Percentiles rank a stretch among this genome's conserved stretches.
phyloP scores from a whole-genome alignment of 2,329 filamentous ascomycete genomes.

The Ceratocystis variospora region DNA sequence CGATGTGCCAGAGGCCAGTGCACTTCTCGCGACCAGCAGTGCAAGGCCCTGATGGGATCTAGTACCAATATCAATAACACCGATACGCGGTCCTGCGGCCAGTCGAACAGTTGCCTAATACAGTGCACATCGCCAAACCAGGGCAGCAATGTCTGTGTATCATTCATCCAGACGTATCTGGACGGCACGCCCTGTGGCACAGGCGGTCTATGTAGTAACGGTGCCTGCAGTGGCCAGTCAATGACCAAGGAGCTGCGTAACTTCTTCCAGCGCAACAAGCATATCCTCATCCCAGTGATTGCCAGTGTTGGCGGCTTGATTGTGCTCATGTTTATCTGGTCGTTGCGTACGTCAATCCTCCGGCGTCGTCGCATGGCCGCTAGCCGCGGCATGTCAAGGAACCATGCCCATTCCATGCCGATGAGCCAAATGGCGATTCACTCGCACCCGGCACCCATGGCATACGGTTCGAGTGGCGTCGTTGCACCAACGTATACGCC shows the following conservation, averaged over 20 bases:
- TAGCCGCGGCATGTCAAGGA: background rate
- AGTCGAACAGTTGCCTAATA: slow-evolving; percentile 51
- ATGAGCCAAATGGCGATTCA: background rate
- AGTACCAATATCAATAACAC: slow-evolving; percentile 59
- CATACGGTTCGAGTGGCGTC: background rate
- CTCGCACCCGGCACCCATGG: background rate
- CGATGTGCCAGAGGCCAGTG: slow-evolving; percentile 86
- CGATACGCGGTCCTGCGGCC: slow-evolving; percentile 61
- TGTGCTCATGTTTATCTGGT: slow-evolving; percentile 56
- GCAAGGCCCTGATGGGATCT: slow-evolving; percentile 67
- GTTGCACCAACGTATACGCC: slow-evolving; percentile 9
- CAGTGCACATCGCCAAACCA: slow-evolving; percentile 62
- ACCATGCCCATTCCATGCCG: background rate
- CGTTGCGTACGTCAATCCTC: slow-evolving; percentile 35
- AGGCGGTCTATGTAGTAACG: slow-evolving; percentile 66
- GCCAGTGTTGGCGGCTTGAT: slow-evolving; percentile 59
- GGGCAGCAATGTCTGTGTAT: slow-evolving; percentile 51
- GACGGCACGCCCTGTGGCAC: slow-evolving; percentile 78
- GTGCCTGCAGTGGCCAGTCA: slow-evolving; percentile 58
- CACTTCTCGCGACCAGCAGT: slow-evolving; percentile 82
- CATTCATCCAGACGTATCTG: slow-evolving; percentile 78
- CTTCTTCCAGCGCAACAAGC: slow-evolving; percentile 66
- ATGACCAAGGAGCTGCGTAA: slow-evolving; percentile 54
- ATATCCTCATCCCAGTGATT: slow-evolving; percentile 69
- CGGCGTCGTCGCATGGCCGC: slow-evolving; percentile 4